Evolutionary conservation across 2,329 filamentous ascomycete genomes (phyloP), one percentile per base, ranked within the genome.

Genomic region (Colletotrichum tofieldiae): DNA sequence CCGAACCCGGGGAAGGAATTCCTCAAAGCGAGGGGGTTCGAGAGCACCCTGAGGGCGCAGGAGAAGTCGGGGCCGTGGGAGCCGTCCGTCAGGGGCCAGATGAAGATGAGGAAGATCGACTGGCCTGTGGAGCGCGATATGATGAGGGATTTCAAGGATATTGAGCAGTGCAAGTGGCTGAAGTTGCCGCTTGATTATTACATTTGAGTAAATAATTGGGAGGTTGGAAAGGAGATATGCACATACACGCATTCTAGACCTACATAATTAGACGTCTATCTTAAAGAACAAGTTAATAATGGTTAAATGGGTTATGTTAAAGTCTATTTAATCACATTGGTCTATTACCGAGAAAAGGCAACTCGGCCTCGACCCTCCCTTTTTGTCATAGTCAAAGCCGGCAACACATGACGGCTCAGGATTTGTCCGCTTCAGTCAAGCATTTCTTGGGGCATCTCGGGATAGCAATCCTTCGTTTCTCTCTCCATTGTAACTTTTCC

Each of bases 81-180:
- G 86, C 12, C 77, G 73, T 61, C 80, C 76, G 8, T 79, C 77
- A 73, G 78, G 76, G 23, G 82, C 79, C 2, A 83, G 80, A 80
- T 86, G 51, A 81, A 82, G 74, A 75, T 83, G 16, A 76, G 86
- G 71, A 84, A 86, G 73, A 86, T 80, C 71, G 74, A 79, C 82
- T 84, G 5, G 80, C 82, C 63, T 77, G 67, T 73, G 5, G n/a
- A 71, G n/a, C 32, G 65, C 7, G 14, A 71, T n/a, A 73, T 75
- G 63, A 81, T 78, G 26, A 78, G 77, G 8, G 73, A 75, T 0
- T 87, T 86, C 73, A 79, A 82, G 52, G 85, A 88, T 78, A 77
- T 85, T 65, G 79, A 83, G 75, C 85, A 87, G 79, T 87, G 86
- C 74, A 80, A 78, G 29, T 85, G 81, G 75, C 73, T 85, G 70